Evolutionary conservation across 495 filamentous ascomycete species (phyloP), one percentile per base, ranked within the genome.

Genomic region (Terfezia boudieri): DNA sequence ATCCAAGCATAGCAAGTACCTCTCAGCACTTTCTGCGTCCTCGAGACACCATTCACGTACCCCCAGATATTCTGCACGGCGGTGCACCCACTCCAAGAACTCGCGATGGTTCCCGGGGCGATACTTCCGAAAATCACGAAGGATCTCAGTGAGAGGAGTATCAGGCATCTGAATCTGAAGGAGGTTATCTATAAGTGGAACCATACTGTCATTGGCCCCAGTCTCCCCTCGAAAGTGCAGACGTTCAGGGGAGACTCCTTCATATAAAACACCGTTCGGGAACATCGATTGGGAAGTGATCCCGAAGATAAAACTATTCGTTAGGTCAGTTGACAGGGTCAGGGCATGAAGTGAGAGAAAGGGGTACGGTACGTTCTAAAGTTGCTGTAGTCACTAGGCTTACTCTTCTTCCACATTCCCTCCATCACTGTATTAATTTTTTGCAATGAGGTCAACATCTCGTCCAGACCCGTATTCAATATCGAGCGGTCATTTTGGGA

Each of bases 221-320:
- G 79, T 83, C 66, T 93, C 87, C 50, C 87, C 87, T 7, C 87
- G 79, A 71, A 90, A 93, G 54, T 69, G 75, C 53, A 84, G 65
- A 0, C 79, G 81, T 56, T 81, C 74, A 38, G 83, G 77, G 50
- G 79, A 79, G 36, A 86, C 72, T 20, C 84, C 85, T 64, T 89
- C 81, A 67, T 94, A 94, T 54, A 90, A 66, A 3, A 94, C 87
- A 2, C 87, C 87, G 51, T 82, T 71, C 2, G 87, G 87, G 65
- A 94, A 94, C 87, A 94, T 94, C 49, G 75, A 78, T 66, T 94
- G 87, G 8, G 74, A 79, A 2, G 80, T 85, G 60, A 94, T 92
- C 51, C 87, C 87, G 60, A 92, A 93, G 67, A 94, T 94, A 69
- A 94, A 94, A 1, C 60, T 61, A 20, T 8, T 14, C 7, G 8